Evolutionary conservation across 129 eudicot species (phyloP).

Genomic region (Flaveria linearis): DNA sequence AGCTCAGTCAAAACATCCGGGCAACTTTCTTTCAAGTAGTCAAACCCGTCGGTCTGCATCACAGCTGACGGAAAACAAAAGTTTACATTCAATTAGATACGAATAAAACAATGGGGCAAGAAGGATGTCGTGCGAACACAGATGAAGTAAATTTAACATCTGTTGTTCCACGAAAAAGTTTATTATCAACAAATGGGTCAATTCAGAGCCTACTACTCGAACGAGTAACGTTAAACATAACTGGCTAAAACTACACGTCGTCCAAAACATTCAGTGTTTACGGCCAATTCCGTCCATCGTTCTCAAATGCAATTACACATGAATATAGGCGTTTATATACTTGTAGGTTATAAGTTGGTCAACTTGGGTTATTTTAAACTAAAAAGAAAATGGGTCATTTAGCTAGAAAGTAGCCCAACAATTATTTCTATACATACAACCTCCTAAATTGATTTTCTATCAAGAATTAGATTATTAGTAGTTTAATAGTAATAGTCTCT

Average conservation of each 20-base stretch:
- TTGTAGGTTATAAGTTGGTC: background rate
- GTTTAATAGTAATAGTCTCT: too few relatives aligned
- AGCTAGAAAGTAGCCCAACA: too few relatives aligned
- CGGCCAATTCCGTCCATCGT: background rate
- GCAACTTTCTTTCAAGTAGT: conserved; percentile 80
- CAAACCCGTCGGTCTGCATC: too few relatives aligned
- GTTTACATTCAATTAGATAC: background rate
- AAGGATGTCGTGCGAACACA: too few relatives aligned
- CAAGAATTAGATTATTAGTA: too few relatives aligned
- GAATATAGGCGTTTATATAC: background rate
- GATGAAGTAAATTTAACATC: background rate
- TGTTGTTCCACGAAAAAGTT: background rate
- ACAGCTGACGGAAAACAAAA: too few relatives aligned
- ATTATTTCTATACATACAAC: too few relatives aligned
- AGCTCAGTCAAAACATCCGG: conserved; percentile 67
- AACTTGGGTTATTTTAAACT: background rate
- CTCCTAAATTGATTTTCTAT: too few relatives aligned
- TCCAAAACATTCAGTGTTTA: background rate
- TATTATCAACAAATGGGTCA: background rate
- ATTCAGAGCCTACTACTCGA: background rate
- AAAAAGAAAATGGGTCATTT: background rate
- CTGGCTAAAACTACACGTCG: background rate
- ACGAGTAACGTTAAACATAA: background rate
- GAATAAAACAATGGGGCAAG: background rate
- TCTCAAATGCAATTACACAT: background rate